Percentiles rank a stretch among this genome's conserved stretches.
Evolutionary conservation across 2,329 filamentous ascomycete species (phyloP).

Genomic region (Ilyonectria robusta): DNA sequence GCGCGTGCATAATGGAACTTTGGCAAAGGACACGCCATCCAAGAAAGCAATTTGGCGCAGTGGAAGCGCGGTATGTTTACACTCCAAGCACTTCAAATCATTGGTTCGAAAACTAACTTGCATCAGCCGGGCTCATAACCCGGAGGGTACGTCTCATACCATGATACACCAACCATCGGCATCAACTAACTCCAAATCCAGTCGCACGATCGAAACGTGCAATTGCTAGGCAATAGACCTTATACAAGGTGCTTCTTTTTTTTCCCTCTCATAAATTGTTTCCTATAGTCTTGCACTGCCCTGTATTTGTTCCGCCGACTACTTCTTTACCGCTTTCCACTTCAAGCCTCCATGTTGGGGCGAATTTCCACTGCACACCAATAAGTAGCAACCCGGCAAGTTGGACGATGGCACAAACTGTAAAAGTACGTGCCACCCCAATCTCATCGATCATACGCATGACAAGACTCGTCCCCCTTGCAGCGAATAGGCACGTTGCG

Average conservation of each 20-base stretch:
- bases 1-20: not conserved
- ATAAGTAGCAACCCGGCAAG: not conserved
- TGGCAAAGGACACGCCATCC: not conserved
- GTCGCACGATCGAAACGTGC: constrained; percentile 33
- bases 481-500: no score
- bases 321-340: not conserved
- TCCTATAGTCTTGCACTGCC: no score
- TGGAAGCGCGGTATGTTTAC: constrained; percentile 26
- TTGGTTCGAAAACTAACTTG: constrained; percentile 4
- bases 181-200: not conserved
- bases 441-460: no score
- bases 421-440: no score
- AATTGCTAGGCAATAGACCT: constrained; percentile 14
- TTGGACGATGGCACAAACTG: no score
- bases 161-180: not conserved
- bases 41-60: constrained; percentile 23
- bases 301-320: not conserved
- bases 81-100: not conserved
- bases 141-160: constrained; percentile 23
- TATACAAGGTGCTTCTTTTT: not conserved
- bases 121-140: constrained; percentile 31
- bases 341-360: not conserved
- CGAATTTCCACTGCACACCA: not conserved
- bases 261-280: not conserved
- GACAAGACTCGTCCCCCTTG: no score